Evolutionary conservation across 805 yeast species (phyloP).

Genomic region (Cyberlindnera mrakii): DNA sequence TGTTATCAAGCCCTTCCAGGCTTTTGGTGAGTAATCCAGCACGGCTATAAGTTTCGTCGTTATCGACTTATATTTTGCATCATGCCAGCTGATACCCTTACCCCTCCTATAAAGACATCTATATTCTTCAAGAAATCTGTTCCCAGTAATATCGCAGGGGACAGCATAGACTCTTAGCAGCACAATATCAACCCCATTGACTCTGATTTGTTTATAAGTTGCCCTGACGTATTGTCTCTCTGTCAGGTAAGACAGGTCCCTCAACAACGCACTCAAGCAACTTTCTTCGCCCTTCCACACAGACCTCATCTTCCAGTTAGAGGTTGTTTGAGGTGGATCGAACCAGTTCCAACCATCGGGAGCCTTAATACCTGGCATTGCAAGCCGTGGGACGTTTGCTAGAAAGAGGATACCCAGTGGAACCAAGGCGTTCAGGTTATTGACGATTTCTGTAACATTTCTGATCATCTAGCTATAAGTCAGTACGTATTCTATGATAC

Average conservation of each 20-base stretch:
- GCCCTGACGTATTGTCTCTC: slow-evolving; percentile 31
- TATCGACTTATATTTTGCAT: slow-evolving; percentile 23
- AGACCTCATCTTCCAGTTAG: slow-evolving; percentile 4
- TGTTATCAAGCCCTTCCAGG: slow-evolving; percentile 27
- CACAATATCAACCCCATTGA: slow-evolving; percentile 9
- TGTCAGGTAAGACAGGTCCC: slow-evolving; percentile 38
- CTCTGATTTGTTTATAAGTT: slow-evolving; percentile 32
- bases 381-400: slow-evolving; percentile 35
- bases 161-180: slow-evolving; percentile 41
- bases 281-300: slow-evolving; percentile 4
- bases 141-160: slow-evolving; percentile 37
- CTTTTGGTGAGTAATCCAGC: slow-evolving; percentile 35
- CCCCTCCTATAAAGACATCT: slow-evolving; percentile 30
- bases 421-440: slow-evolving; percentile 22
- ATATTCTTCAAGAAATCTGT: slow-evolving; percentile 29
- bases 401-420: slow-evolving; percentile 47
- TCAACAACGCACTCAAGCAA: slow-evolving; percentile 23
- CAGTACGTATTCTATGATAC: too few species aligned
- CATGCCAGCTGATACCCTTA: slow-evolving; percentile 29
- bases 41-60: slow-evolving; percentile 33
- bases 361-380: slow-evolving; percentile 31
- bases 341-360: slow-evolving; percentile 53
- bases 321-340: slow-evolving; percentile 35
- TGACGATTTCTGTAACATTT: slow-evolving; percentile 7
- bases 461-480: neutral